These are phyloP conservation scores for Lactarius trivialis DNA, from an alignment of 768 basidiomycete genomes.

Conservation along the genomic window DNA sequence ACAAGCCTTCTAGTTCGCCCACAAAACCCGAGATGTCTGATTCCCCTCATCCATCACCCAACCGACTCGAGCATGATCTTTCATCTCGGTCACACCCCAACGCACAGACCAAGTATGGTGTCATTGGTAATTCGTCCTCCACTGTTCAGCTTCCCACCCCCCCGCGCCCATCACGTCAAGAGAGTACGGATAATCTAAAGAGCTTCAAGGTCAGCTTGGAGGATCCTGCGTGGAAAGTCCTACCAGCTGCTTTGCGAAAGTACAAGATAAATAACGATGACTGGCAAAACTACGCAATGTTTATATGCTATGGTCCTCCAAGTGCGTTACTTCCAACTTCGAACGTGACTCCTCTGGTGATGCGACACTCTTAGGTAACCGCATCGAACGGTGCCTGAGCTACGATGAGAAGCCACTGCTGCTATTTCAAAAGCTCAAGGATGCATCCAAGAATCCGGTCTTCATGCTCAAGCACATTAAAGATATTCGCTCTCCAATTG, in stretches of 20 bases:
- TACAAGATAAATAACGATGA: conserved; percentile 98
- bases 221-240: conserved; percentile 97
- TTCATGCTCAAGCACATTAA: conserved; percentile 98
- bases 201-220: conserved; percentile 97
- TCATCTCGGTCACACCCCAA: conserved; percentile 15
- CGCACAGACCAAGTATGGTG: conserved; percentile 12
- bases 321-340: conserved; percentile 41
- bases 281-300: conserved; percentile 99
- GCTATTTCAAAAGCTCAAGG: conserved; percentile 95
- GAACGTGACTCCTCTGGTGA: not conserved
- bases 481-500: conserved; percentile 96
- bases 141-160: conserved; percentile 25
- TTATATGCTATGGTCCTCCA: conserved; percentile 93
- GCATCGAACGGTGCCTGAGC: conserved; percentile 88
- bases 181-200: conserved; percentile 72
- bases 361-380: conserved; percentile 42
- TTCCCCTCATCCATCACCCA: conserved; percentile 76
- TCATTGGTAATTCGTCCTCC: conserved; percentile 8
- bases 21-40: conserved; percentile 66
- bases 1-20: conserved; percentile 71
- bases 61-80: conserved; percentile 67
- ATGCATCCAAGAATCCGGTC: conserved; percentile 94
- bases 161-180: conserved; percentile 50
- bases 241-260: conserved; percentile 96
- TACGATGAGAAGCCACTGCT: conserved; percentile 97